Conservation (phyloP, 2,329 filamentous ascomycete genomes). For the Penicillium paneum region DNA sequence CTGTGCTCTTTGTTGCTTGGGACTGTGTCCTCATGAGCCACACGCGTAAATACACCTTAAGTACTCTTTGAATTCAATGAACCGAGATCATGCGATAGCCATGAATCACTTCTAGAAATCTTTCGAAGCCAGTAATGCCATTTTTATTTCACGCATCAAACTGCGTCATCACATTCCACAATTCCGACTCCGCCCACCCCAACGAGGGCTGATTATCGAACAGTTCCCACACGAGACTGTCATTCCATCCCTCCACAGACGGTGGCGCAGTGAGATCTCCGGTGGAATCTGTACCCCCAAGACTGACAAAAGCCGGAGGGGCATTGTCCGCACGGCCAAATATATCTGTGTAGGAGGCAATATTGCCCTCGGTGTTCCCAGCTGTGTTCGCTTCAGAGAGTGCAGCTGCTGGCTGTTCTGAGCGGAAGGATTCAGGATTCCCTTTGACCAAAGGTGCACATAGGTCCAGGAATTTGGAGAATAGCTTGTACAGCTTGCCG, state of each 20-base stretch:
- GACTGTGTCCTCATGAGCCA: conserved; percentile 20
- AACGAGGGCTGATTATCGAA: conserved; percentile 25
- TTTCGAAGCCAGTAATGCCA: background rate
- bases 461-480: conserved; percentile 23
- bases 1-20: conserved; percentile 7
- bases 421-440: background rate
- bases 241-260: conserved; percentile 21
- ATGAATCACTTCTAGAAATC: background rate
- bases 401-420: background rate
- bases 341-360: background rate
- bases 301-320: background rate
- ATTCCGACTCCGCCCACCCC: conserved; percentile 23
- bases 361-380: background rate
- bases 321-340: conserved; percentile 1
- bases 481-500: conserved; percentile 21
- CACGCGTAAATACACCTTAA: conserved; percentile 22
- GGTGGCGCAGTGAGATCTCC: conserved; percentile 1
- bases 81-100: background rate
- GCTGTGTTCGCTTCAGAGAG: background rate
- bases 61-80: conserved; percentile 16
- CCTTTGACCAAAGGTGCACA: conserved; percentile 19
- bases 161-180: conserved; percentile 20
- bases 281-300: conserved; percentile 2
- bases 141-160: conserved; percentile 4
- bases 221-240: conserved; percentile 25